These are phyloP conservation scores for Rhodotorula graminis DNA, from an alignment of 768 basidiomycete species.

Conservation along the genomic window DNA sequence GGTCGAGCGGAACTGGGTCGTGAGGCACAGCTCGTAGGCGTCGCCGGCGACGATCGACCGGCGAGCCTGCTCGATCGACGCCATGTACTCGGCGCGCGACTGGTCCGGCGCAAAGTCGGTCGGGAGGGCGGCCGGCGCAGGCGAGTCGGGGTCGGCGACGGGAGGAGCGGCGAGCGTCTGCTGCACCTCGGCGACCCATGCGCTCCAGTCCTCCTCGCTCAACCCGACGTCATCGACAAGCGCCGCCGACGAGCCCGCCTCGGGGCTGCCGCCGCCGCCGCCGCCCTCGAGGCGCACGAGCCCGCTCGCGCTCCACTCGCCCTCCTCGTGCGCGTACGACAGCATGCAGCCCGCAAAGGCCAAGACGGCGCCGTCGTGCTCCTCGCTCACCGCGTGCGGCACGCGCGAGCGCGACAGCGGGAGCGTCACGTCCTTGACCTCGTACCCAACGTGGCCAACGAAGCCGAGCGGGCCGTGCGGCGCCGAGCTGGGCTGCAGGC, in stretches of 20 bases:
- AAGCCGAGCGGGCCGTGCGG: constrained; percentile 26
- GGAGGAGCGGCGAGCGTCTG: neutral
- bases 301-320: constrained; percentile 17
- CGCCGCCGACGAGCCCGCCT: neutral
- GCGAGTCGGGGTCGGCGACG: neutral
- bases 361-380: constrained; percentile 12
- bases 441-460: constrained; percentile 36
- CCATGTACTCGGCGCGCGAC: constrained; percentile 53
- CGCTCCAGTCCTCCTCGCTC: neutral
- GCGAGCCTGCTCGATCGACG: constrained; percentile 61
- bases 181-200: neutral
- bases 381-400: neutral
- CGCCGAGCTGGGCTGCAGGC: neutral
- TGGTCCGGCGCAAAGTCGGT: constrained; percentile 15
- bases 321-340: constrained; percentile 18
- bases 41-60: constrained; percentile 78
- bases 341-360: constrained; percentile 23
- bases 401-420: constrained; percentile 1
- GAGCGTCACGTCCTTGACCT: constrained; percentile 29
- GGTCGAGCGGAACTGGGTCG: constrained; percentile 45
- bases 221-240: neutral
- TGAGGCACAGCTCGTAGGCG: constrained; percentile 89
- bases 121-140: neutral
- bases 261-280: neutral
- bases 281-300: constrained; percentile 3